Evolutionary conservation across 2,329 filamentous ascomycete genomes (phyloP).

Genomic region (Neobulgaria alba): DNA sequence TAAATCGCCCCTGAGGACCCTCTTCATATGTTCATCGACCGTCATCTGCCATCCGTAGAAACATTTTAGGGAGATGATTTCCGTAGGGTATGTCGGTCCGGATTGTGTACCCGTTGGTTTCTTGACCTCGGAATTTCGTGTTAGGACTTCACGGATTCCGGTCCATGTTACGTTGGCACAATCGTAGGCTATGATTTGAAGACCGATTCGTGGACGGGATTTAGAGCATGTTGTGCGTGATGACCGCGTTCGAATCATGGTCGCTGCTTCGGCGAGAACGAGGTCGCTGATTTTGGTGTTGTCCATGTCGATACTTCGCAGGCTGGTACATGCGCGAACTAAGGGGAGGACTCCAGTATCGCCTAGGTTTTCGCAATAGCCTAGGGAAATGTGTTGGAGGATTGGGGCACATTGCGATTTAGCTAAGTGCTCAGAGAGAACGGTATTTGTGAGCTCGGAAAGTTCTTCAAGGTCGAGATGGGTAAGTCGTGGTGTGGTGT

Average conservation of each 20-base stretch:
- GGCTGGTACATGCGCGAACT: constrained; percentile 61
- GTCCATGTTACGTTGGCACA: constrained; percentile 90
- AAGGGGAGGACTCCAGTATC: constrained; percentile 79
- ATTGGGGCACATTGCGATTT: constrained; percentile 63
- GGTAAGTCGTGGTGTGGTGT: constrained; percentile 67
- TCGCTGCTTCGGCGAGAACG: constrained; percentile 73
- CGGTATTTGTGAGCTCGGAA: constrained; percentile 62
- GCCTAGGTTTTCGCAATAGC: constrained; percentile 79
- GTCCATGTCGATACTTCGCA: constrained; percentile 76
- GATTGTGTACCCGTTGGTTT: constrained; percentile 32
- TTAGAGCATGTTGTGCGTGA: constrained; percentile 23
- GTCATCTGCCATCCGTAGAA: constrained; percentile 95
- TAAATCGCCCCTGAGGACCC: constrained; percentile 71
- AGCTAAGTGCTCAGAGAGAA: constrained; percentile 65
- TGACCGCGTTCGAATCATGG: constrained; percentile 63
- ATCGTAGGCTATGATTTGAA: constrained; percentile 80
- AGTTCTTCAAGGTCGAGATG: constrained; percentile 89
- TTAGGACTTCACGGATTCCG: constrained; percentile 78
- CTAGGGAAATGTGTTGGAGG: constrained; percentile 76
- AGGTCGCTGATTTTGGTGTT: constrained; percentile 88
- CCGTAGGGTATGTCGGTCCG: constrained; percentile 49
- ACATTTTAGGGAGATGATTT: constrained; percentile 82
- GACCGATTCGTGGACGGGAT: constrained; percentile 36
- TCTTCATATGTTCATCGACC: constrained; percentile 85
- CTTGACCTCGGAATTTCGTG: constrained; percentile 69